Evolutionary conservation across 192 early-diverging fungal species (phyloP), one percentile per base, ranked within the genome.

Genomic region (Coemansia sp.): DNA sequence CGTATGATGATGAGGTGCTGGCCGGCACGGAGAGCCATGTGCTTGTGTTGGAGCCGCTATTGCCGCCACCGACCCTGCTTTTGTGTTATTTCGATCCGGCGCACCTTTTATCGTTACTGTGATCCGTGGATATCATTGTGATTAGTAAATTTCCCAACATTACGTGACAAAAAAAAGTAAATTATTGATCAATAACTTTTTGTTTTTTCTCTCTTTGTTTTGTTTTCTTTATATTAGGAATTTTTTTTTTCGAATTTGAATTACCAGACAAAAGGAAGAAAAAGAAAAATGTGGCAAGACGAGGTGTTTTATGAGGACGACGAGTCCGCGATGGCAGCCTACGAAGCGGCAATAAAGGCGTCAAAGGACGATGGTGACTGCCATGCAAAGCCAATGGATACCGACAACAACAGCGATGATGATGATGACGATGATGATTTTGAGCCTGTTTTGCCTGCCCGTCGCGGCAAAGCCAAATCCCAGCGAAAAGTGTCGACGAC

Each of bases 261-360:
- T n/a, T n/a, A n/a, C n/a, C n/a, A n/a, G n/a, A n/a, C n/a, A n/a
- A n/a, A n/a, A n/a, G n/a, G n/a, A n/a, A n/a, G n/a, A n/a, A n/a
- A n/a, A n/a, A n/a, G 4, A 8, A 44, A 16, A 44, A 78, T 78
- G 75, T 78, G 69, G 75, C 35, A 71, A 23, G 75, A 72, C 65
- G 69, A 78, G 22, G 27, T 65, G 4, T 71, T 65, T 30, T 78
- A 58, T 49, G 75, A 78, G 16, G 75, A 78, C 62, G 75, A 78
- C 58, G 75, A 78, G 29, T 51, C 75, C 1, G 75, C 65, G 11
- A 78, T 78, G 75, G 75, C 60, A 19, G 75, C 75, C 21, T 78
- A 78, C 50, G 43, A 52, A 5, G 69, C 56, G 14, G 65, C 65
- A 22, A 55, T 71, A 38, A 52, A 43, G 23, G 29, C 19, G 12